Evolutionary conservation across 768 basidiomycete species (phyloP).

Genomic region (Sporobolomyces phaffii): DNA sequence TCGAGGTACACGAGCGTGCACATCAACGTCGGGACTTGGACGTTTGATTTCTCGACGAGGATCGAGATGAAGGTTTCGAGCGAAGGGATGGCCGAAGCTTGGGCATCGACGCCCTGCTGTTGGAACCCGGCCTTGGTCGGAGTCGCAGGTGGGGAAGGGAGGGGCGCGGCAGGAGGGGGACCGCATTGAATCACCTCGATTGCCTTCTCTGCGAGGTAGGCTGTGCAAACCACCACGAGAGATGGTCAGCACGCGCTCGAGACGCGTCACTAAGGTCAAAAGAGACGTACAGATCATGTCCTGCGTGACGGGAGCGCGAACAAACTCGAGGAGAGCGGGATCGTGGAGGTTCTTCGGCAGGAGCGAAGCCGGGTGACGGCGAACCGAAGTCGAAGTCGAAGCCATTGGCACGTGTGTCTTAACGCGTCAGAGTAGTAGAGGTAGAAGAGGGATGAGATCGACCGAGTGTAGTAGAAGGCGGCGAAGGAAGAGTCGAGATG

Average conservation of each 20-base stretch:
- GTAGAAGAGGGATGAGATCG: neutral
- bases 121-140: conserved; percentile 53
- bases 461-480: neutral
- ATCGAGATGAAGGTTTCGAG: conserved; percentile 78
- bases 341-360: conserved; percentile 70
- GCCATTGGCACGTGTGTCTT: neutral
- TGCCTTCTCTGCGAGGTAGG: conserved; percentile 72
- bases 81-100: conserved; percentile 53
- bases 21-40: conserved; percentile 83
- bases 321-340: conserved; percentile 70
- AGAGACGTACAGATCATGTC: conserved; percentile 67
- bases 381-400: conserved; percentile 18
- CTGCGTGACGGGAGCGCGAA: conserved; percentile 68
- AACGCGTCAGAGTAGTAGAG: neutral
- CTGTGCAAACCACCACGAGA: conserved; percentile 37
- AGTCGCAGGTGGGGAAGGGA: conserved; percentile 66
- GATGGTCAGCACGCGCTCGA: neutral
- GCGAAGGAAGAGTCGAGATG: neutral
- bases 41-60: conserved; percentile 73
- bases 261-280: neutral
- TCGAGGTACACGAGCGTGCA: conserved; percentile 89
- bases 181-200: conserved; percentile 62
- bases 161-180: conserved; percentile 45
- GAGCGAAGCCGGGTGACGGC: conserved; percentile 66
- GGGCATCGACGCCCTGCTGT: conserved; percentile 7